Evolutionary conservation across 345 rosid genomes (phyloP), one percentile per base, ranked within the genome.

Genomic region (Mercurialis annua): DNA sequence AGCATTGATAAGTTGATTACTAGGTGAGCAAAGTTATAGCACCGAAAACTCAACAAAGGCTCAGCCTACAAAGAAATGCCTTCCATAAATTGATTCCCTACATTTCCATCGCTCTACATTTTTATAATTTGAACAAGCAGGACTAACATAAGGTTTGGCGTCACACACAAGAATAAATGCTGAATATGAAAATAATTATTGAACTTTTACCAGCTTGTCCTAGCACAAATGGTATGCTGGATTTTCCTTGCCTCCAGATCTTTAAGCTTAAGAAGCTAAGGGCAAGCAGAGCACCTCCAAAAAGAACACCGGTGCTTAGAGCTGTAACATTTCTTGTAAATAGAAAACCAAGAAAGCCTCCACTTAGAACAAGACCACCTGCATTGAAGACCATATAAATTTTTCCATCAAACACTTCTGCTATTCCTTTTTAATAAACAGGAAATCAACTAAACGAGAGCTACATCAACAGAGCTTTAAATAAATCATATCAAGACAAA

Each of bases 231-330:
- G 92, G 99, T 62, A 91, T 73, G 76, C 89, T 87, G 68, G 99
- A 94, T 71, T 94, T 87, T 67, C 97, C 99, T 76, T 82, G 79
- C 73, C 85, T 79, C 99, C 99, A 94, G 70, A 85, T 82, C 81
- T 84, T 94, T 67, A 91, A 71, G 84, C 97, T 91, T 66, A 81
- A 73, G 57, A 81, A 80, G 81, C 99, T 86, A 56, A 94, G 92
- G 27, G 92, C 86, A n/a, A 94, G 89, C 65, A 94, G 72, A 72
- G 86, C 90, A 58, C 88, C 96, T 63, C 99, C 97, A 76, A 78
- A 84, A 62, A 87, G 78, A 53, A 76, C 66, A 58, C 86, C 83
- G 11, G 81, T 81, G 52, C 77, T 77, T 56, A 94, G 71, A 59
- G 84, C 76, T 14, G 85, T 49, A 50, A 73, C 74, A 78, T 86